Percentiles rank a stretch among this genome's conserved stretches.
Conservation (phyloP, 1,284 basidiomycete genomes). For the Trametes polyzona region DNA sequence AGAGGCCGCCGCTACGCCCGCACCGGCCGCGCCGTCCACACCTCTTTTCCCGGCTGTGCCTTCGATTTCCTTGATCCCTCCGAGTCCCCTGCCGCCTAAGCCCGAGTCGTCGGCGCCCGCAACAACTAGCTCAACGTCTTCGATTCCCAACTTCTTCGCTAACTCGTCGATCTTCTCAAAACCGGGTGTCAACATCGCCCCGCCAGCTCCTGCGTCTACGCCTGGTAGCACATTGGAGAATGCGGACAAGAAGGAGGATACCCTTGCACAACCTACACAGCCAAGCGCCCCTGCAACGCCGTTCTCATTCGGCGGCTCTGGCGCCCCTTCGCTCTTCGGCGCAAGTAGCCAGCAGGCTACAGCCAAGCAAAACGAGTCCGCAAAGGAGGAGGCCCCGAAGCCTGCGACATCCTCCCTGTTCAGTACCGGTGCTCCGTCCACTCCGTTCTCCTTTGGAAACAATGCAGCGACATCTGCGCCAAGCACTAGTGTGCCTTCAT, state of each 20-base stretch:
- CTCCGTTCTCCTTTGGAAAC: slow-evolving; percentile 11
- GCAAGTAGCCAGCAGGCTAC: background rate
- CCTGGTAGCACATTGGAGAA: background rate
- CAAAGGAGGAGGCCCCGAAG: slow-evolving; percentile 4
- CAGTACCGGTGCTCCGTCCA: background rate
- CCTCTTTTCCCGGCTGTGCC: slow-evolving; percentile 27
- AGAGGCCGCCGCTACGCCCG: background rate
- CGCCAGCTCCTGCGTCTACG: slow-evolving; percentile 12
- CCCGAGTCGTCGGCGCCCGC: slow-evolving; percentile 6
- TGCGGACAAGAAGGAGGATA: background rate
- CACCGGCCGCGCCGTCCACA: slow-evolving; percentile 7
- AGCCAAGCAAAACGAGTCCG: background rate
- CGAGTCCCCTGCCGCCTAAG: slow-evolving; percentile 25
- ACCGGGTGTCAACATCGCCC: slow-evolving; percentile 27
- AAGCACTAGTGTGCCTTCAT: slow-evolving; percentile 1
- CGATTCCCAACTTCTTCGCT: slow-evolving; percentile 57
- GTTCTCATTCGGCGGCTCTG: slow-evolving; percentile 23
- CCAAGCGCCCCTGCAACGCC: background rate
- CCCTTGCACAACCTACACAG: background rate
- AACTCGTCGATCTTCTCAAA: slow-evolving; percentile 40
- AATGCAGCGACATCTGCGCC: background rate
- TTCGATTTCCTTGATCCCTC: slow-evolving; percentile 29
- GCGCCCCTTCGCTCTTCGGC: slow-evolving; percentile 11
- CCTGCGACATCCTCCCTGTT: slow-evolving; percentile 7
- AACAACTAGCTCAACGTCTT: slow-evolving; percentile 17